These are phyloP conservation scores for Leptographium wingfieldii DNA, from an alignment of 2,329 filamentous ascomycete species.

Conservation along the genomic window DNA sequence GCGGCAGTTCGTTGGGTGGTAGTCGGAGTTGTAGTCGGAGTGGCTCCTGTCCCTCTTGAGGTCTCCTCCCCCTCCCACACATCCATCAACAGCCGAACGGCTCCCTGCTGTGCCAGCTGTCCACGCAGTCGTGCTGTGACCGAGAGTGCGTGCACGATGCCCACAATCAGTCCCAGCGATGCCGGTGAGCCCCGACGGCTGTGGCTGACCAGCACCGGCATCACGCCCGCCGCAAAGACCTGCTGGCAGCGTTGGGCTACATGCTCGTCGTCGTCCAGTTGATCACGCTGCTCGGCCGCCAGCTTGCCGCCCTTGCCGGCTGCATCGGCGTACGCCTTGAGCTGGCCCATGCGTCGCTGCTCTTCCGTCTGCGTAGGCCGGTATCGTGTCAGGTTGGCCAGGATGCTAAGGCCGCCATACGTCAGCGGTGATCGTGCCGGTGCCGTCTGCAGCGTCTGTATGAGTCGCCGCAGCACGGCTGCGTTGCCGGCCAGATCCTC, in stretches of 20 bases:
- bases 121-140: constrained; percentile 63
- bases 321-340: constrained; percentile 89
- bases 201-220: constrained; percentile 64
- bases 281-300: constrained; percentile 37
- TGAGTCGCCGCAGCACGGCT: constrained; percentile 55
- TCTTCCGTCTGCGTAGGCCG: constrained; percentile 70
- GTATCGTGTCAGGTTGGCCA: constrained; percentile 76
- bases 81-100: constrained; percentile 69
- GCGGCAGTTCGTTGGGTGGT: constrained; percentile 47
- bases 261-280: constrained; percentile 62
- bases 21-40: not conserved
- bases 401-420: constrained; percentile 76
- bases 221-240: constrained; percentile 66
- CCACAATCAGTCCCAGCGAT: constrained; percentile 59
- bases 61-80: constrained; percentile 36
- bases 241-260: constrained; percentile 64
- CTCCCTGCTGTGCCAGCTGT: constrained; percentile 83
- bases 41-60: too few relatives aligned
- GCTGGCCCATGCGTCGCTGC: constrained; percentile 78
- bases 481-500: constrained; percentile 62
- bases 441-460: constrained; percentile 47
- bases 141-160: constrained; percentile 67
- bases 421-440: constrained; percentile 56
- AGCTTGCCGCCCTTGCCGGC: constrained; percentile 57
- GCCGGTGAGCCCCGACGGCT: constrained; percentile 59